Evolutionary conservation across 441 rosid species (phyloP).

Genomic region (Populus tomentosa): DNA sequence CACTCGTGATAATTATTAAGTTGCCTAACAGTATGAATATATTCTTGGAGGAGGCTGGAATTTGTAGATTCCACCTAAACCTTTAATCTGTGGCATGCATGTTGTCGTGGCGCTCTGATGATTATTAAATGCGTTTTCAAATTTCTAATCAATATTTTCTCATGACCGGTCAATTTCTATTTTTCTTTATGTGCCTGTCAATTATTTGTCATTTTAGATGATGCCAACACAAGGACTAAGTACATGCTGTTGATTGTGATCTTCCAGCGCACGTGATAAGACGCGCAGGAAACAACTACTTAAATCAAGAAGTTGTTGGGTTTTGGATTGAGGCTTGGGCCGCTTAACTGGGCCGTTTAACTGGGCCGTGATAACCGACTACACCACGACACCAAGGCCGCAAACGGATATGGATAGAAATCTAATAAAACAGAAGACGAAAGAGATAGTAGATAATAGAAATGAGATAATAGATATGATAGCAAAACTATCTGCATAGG

Average conservation of each 20-base stretch:
- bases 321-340: not conserved
- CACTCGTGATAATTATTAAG: not conserved
- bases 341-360: not conserved
- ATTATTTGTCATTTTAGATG: not conserved
- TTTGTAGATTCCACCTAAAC: not conserved
- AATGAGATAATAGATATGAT: not conserved
- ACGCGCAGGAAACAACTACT: not conserved
- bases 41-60: not conserved
- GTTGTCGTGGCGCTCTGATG: not conserved
- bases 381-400: conserved; percentile 66
- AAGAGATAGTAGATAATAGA: too few species aligned
- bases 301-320: not conserved
- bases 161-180: not conserved
- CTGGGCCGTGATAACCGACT: conserved; percentile 81
- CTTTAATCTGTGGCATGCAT: not conserved
- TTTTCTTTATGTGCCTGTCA: not conserved
- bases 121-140: not conserved
- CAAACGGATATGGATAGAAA: not conserved
- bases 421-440: not conserved
- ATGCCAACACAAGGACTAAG: not conserved
- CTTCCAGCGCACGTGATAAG: not conserved
- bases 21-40: too few species aligned
- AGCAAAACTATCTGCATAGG: not conserved
- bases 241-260: not conserved
- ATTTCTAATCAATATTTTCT: not conserved